Percentiles rank a stretch among this genome's conserved stretches.
phyloP scores from a whole-genome alignment of 2,329 filamentous ascomycete species.

The Aureobasidium melanogenum region DNA sequence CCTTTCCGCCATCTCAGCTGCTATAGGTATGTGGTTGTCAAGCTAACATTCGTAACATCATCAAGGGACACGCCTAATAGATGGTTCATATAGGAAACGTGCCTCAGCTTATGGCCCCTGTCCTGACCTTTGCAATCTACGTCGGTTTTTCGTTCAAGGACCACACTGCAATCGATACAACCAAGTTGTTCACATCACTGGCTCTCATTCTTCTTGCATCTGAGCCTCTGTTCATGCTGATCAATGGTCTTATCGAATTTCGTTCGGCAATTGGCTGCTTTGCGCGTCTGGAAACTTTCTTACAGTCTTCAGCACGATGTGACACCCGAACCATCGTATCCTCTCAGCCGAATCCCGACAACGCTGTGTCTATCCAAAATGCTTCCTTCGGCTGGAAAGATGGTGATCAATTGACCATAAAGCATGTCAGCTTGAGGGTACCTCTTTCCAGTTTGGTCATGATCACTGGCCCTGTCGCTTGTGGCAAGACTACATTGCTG shows the following conservation, averaged over 20 bases:
- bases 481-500: constrained; percentile 43
- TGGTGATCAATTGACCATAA: constrained; percentile 32
- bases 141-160: background rate
- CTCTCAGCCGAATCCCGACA: background rate
- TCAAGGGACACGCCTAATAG: background rate
- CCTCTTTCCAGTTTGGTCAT: constrained; percentile 37
- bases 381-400: constrained; percentile 37
- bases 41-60: background rate
- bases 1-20: background rate
- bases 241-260: background rate
- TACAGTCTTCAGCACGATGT: constrained; percentile 16
- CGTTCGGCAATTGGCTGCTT: constrained; percentile 30
- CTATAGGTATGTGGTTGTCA: background rate
- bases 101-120: constrained; percentile 12
- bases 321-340: constrained; percentile 22
- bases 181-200: constrained; percentile 7
- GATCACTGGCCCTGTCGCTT: constrained; percentile 43
- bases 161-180: background rate
- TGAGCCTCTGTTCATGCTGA: constrained; percentile 6
- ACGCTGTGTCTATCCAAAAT: constrained; percentile 32
- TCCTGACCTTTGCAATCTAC: constrained; percentile 9
- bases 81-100: background rate
- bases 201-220: constrained; percentile 8
- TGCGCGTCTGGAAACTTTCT: constrained; percentile 37
- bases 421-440: constrained; percentile 33